Conservation (phyloP, 768 basidiomycete species). For the Zangia roseola region DNA sequence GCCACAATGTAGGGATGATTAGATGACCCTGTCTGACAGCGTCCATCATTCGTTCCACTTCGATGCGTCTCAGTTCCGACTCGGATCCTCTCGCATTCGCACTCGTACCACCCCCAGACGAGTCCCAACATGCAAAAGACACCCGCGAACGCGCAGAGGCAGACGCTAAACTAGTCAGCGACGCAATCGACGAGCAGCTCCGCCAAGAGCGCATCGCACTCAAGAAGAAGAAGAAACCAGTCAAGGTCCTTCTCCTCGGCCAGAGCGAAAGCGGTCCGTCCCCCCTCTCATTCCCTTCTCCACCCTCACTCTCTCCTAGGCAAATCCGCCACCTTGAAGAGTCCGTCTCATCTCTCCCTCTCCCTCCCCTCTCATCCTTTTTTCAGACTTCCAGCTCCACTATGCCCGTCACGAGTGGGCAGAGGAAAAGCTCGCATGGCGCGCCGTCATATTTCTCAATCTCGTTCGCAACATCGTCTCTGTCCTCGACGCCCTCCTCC, state of each 20-base stretch:
- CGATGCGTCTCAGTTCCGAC: conserved; percentile 39
- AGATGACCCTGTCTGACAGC: background rate
- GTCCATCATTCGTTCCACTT: background rate
- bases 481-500: conserved; percentile 55
- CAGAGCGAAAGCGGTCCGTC: conserved; percentile 66
- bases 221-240: conserved; percentile 63
- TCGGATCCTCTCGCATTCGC: conserved; percentile 59
- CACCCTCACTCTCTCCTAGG: conserved; percentile 26
- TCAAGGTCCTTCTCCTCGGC: conserved; percentile 73
- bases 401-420: conserved; percentile 71
- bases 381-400: conserved; percentile 67
- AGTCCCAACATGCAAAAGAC: conserved; percentile 55
- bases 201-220: conserved; percentile 55
- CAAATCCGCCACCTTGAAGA: conserved; percentile 80
- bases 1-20: too few species aligned
- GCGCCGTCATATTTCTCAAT: conserved; percentile 75
- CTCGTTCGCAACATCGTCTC: conserved; percentile 71
- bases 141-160: conserved; percentile 59
- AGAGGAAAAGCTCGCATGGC: conserved; percentile 69
- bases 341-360: conserved; percentile 33
- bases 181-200: conserved; percentile 75
- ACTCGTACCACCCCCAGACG: conserved; percentile 62
- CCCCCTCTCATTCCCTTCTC: background rate
- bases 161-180: conserved; percentile 62
- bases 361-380: background rate